Evolutionary conservation across 2,329 filamentous ascomycete genomes (phyloP), one percentile per base, ranked within the genome.

Genomic region (Acarospora socialis): DNA sequence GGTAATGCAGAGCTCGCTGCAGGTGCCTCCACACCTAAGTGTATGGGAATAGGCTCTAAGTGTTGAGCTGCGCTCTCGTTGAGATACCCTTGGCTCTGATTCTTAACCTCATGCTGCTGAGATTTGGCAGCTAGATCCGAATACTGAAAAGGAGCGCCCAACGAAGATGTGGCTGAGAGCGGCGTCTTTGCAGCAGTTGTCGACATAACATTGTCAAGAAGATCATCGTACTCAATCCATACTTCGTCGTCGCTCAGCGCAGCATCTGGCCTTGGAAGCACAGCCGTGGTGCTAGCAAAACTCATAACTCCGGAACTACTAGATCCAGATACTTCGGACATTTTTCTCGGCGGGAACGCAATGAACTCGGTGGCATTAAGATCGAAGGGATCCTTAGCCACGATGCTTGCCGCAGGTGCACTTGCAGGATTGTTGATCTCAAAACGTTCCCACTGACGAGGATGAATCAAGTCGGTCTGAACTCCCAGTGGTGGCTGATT

Each of bases 221-320:
- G 60, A 45, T 94, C 87, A 43, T 95, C 77, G 49, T 92, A 94
- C 54, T 92, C 87, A 31, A 86, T 77, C 87, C 87, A 95, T 2
- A 93, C 69, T 49, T 94, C 87, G 45, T 94, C 87, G 42, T 92
- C 81, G 1, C 61, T 72, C 3, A 77, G 65, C 0, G 72, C 75
- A 3, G 73, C 71, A 26, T 62, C 63, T 2, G 70, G 63, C 3
- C 62, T 58, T 1, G 79, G 78, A 14, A 80, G 61, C 2, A 82
- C 57, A 5, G 80, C 76, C 10, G 74, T 80, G 3, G 75, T 71
- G 4, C 68, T 68, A 8, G 66, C 64, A 40, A 68, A 73, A 34
- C 68, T 73, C 30, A 66, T 59, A 9, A 67, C 54, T 0, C 70
- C 73, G 2, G 79, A 82, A 44, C 71, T 69, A 42, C 62, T 81